Evolutionary conservation across 768 basidiomycete species (phyloP), one percentile per base, ranked within the genome.

Genomic region (Rhodotorula paludigena): DNA sequence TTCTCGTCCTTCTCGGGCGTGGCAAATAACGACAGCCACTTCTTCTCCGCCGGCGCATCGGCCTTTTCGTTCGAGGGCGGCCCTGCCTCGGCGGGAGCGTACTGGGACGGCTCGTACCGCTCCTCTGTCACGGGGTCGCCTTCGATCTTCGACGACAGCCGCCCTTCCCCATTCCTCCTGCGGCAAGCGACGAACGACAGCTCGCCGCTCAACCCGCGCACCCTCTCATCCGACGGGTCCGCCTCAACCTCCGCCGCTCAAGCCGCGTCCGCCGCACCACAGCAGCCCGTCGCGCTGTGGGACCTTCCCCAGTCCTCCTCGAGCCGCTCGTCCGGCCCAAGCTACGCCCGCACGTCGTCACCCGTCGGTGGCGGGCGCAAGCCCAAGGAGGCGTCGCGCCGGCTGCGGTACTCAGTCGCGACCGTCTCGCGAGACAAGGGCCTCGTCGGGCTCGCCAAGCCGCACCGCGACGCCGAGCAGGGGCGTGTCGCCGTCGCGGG

Each of bases 401-500:
- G 38, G 18, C 8, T 72, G 60, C 54, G 57, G 16, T 68, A 32
- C 55, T 9, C 66, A 30, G 23, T 66, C 12, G 23, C 45, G 23
- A 64, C 62, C 3, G 30, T 41, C 15, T 36, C 52, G 38, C 39
- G 52, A n/a, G 66, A 66, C 36, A 68, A 63, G 55, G 66, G 66
- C 3, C 33, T 72, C 33, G 60, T 72, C 20, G 71, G 63, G 21
- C 36, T 72, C 15, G 66, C 71, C 36, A 68, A 72, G 30, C 71
- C 71, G 21, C 52, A 44, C 2, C 44, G 33, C 36, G 63, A 65
- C 20, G 47, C 41, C 21, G 63, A 64, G 3, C 56, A 59, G 2
- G 66, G 71, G 0, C 49, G 66, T 4, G 71, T 72, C 5, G 71
- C 63, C 14, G 71, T 72, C 1, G 71, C 64, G 5, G 71, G 71